Conservation (phyloP, 1,139 yeast species). For the Pichia sp. region DNA sequence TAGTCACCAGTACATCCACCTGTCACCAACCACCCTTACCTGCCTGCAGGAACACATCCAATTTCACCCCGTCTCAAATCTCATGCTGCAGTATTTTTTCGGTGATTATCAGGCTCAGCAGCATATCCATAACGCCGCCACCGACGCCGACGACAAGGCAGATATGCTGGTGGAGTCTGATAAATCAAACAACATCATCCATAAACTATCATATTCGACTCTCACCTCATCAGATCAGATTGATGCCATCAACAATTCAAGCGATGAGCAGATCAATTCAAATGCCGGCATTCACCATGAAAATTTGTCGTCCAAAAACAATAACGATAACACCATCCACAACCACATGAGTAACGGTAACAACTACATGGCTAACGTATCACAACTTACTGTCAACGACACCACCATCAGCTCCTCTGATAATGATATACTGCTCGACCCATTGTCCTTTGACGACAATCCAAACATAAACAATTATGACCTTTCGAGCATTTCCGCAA, state of each 20-base stretch:
- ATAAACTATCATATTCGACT: constrained; percentile 1
- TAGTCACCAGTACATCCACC: too few relatives aligned
- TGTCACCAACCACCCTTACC: too few relatives aligned
- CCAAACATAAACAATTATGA: constrained; percentile 1
- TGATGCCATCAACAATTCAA: neutral
- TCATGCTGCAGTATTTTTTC: too few relatives aligned
- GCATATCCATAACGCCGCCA: too few relatives aligned
- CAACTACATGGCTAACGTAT: constrained; percentile 8
- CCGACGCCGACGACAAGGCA: too few relatives aligned
- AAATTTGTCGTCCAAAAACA: neutral
- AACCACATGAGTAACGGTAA: neutral
- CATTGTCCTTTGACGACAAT: constrained; percentile 7
- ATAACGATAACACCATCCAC: neutral
- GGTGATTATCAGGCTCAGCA: too few relatives aligned
- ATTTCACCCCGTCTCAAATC: too few relatives aligned
- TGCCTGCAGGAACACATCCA: too few relatives aligned
- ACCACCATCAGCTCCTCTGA: constrained; percentile 13
- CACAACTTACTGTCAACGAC: constrained; percentile 14
- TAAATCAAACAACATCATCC: neutral
- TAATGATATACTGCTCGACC: constrained; percentile 12
- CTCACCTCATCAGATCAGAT: neutral
- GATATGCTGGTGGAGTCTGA: too few relatives aligned
- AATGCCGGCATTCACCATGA: neutral
- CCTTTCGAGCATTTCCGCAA: neutral
- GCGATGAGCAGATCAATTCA: too few relatives aligned